Evolutionary conservation across 192 early-diverging fungal species (phyloP), one percentile per base, ranked within the genome.

Genomic region (Entrophospora sp.): DNA sequence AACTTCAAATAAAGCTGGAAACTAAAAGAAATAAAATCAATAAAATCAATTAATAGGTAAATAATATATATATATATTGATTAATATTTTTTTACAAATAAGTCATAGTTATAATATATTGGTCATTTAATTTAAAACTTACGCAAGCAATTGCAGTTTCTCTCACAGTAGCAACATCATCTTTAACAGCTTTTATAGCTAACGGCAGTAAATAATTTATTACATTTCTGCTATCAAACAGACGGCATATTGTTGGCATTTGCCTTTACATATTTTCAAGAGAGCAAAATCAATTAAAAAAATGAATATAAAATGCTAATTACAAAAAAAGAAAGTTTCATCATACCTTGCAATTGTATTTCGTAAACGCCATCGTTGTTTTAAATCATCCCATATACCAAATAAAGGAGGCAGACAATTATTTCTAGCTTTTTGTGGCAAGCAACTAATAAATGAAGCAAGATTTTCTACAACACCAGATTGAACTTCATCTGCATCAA

Each of bases 391-490:
- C 73, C 88, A 89, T 6, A 87, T 84, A 48, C 85, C 80, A 63
- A 76, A 70, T 4, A 89, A 71, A 58, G 81, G 79, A 3, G 84
- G 85, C 66, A 91, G 64, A 67, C 83, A 86, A 20, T 83, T 79
- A 16, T 85, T 81, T 1, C 88, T 79, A 55, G 79, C 80, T 7
- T 75, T 70, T 12, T 77, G 71, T 0, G 85, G 81, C 25, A 91
- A 75, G 48, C 79, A 82, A 6, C 77, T 72, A 25, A 91, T 69
- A 38, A 88, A 85, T 35, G 83, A 85, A 37, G 83, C 81, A 34
- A 89, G 69, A 63, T 85, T 79, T 45, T 78, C 79, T 66, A 91
- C 55, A 7, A 87, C 82, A 2, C 80, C 89, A 69, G 86, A 82
- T 57, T 87, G 86, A 55, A 91, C 83, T 38, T 88, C 85, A 32